Evolutionary conservation across 31 red algal species (phyloP).

Genomic region (Asparagopsis taxiformis): DNA sequence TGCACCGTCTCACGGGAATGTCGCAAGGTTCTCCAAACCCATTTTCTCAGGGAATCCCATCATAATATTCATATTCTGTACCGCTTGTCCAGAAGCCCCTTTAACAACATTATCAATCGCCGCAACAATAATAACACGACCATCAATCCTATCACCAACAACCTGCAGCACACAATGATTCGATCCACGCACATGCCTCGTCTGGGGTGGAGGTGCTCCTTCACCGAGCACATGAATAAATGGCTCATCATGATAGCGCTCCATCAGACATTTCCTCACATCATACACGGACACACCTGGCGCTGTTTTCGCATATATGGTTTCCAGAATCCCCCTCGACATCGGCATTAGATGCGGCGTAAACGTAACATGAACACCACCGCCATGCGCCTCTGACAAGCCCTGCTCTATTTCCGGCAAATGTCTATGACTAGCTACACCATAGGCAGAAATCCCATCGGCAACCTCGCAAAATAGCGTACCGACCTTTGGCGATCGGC

Average conservation of each 20-base stretch:
- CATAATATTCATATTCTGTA: conserved; percentile 99
- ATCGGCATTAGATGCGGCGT: conserved; percentile 98
- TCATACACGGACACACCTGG: conserved; percentile 37
- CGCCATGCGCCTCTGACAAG: conserved; percentile 67
- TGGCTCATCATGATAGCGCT: conserved; percentile 70
- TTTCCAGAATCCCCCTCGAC: conserved; percentile 85
- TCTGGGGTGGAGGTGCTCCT: conserved; percentile 75
- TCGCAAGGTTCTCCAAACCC: conserved; percentile 38
- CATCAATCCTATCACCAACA: conserved; percentile 59
- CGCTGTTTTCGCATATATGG: conserved; percentile 77
- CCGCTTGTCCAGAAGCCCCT: conserved; percentile 92
- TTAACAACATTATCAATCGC: conserved; percentile 98
- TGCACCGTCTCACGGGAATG: conserved; percentile 38
- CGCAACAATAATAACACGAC: conserved; percentile 80
- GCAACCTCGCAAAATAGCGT: conserved; percentile 88
- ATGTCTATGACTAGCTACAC: conserved; percentile 87
- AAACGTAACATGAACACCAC: conserved; percentile 64
- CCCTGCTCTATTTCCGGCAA: conserved; percentile 98
- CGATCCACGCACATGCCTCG: conserved; percentile 81
- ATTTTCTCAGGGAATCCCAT: conserved; percentile 74
- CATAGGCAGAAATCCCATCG: conserved; percentile 92
- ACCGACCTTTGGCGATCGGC: conserved; percentile 75
- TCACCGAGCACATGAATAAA: conserved; percentile 90
- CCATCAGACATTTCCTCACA: conserved; percentile 43
- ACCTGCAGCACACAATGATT: conserved; percentile 86